A percentile compares a stretch with the other conserved stretches of the same genome.
These are phyloP conservation scores for Gossypium schwendimanii DNA, from an alignment of 441 rosid genomes.

Conservation along the genomic window DNA sequence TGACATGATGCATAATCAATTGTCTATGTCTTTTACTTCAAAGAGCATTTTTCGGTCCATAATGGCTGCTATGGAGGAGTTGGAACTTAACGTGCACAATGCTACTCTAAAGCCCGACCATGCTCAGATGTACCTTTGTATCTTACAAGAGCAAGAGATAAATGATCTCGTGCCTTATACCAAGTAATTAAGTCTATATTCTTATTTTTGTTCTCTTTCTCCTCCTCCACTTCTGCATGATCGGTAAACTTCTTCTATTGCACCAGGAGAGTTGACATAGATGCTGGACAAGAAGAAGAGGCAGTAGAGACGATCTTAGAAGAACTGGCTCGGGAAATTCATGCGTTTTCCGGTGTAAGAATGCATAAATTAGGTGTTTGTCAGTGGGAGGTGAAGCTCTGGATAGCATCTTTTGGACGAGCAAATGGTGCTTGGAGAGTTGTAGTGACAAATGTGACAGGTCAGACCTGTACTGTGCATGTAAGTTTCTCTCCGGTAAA, in stretches of 20 bases:
- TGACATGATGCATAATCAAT: constrained; percentile 36
- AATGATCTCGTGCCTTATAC: constrained; percentile 84
- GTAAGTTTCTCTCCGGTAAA: constrained; percentile 46
- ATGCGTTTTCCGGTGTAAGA: constrained; percentile 72
- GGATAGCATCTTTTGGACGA: constrained; percentile 77
- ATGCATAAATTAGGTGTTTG: constrained; percentile 89
- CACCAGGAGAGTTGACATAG: constrained; percentile 75
- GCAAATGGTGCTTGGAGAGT: constrained; percentile 98
- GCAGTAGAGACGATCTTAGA: constrained; percentile 63
- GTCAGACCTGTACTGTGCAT: constrained; percentile 87
- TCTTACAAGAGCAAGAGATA: constrained; percentile 80
- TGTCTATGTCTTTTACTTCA: constrained; percentile 63
- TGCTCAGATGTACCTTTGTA: constrained; percentile 92
- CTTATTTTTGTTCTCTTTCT: constrained; percentile 4
- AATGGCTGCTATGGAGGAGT: constrained; percentile 93
- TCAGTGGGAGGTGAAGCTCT: constrained; percentile 98
- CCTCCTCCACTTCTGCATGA: not conserved
- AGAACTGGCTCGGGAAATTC: constrained; percentile 70
- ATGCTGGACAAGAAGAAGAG: constrained; percentile 65
- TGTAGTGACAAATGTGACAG: constrained; percentile 77
- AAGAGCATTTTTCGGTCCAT: constrained; percentile 80
- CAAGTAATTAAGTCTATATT: constrained; percentile 42
- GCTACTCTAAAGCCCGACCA: constrained; percentile 77
- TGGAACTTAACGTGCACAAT: constrained; percentile 89
- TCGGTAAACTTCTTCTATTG: constrained; percentile 13